phyloP scores from a whole-genome alignment of 148 eudicot genomes.

The Rhododendron mucronatum region DNA sequence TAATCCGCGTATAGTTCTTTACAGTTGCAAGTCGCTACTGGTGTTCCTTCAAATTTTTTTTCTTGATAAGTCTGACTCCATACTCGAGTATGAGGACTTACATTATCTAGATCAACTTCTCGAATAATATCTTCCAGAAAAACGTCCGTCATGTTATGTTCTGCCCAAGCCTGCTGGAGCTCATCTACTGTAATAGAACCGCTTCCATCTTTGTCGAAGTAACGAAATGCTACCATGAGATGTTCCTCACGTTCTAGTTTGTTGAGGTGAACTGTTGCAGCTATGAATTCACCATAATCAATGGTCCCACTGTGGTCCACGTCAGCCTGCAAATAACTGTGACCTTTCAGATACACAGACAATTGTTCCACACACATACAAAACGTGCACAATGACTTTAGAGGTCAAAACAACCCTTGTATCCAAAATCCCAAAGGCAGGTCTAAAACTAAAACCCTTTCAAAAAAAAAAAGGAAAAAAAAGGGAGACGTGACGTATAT shows the following conservation, averaged over 20 bases:
- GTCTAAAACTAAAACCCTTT: background rate
- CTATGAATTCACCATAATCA: constrained; percentile 91
- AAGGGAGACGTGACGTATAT: background rate
- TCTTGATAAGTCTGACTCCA: background rate
- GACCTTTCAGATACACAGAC: constrained; percentile 17
- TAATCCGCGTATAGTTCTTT: background rate
- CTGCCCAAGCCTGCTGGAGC: constrained; percentile 81
- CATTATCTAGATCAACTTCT: constrained; percentile 91
- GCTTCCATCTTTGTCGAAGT: constrained; percentile 95
- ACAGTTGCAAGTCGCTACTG: background rate
- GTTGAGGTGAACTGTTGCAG: constrained; percentile 88
- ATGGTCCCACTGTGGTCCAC: constrained; percentile 91
- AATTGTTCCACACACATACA: background rate
- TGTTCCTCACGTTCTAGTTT: constrained; percentile 92
- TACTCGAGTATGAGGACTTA: constrained; percentile 24
- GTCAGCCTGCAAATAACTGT: constrained; percentile 63
- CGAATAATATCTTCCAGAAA: constrained; percentile 71
- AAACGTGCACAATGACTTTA: background rate
- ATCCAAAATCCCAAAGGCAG: background rate
- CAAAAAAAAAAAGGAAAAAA: background rate
- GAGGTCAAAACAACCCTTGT: background rate
- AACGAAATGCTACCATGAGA: constrained; percentile 85
- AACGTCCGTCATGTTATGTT: constrained; percentile 72
- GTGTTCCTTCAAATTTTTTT: background rate
- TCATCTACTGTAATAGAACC: constrained; percentile 93